These are phyloP conservation scores for Piedraia hortae DNA, from an alignment of 2,329 filamentous ascomycete species.

Conservation along the genomic window DNA sequence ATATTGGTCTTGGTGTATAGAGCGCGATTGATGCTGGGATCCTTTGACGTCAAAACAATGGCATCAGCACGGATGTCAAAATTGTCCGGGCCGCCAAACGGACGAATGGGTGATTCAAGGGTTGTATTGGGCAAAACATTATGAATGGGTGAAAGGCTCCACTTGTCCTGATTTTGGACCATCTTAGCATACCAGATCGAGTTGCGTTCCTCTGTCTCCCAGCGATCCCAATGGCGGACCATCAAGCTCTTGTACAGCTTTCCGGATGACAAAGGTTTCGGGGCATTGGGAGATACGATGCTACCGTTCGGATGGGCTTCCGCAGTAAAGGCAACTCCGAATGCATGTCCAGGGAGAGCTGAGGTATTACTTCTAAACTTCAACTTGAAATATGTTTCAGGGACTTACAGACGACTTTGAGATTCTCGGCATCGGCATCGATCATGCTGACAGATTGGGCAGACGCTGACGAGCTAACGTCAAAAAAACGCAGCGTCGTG, in stretches of 20 bases:
- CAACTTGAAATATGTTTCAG: too few species aligned
- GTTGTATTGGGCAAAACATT: constrained; percentile 35
- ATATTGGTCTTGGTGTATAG: constrained; percentile 60
- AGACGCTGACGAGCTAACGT: too few species aligned
- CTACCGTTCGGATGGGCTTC: constrained; percentile 39
- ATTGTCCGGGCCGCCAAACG: constrained; percentile 55
- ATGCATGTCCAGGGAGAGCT: constrained; percentile 7
- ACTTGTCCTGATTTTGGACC: constrained; percentile 11
- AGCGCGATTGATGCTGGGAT: constrained; percentile 41
- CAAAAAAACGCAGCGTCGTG: constrained; percentile 13
- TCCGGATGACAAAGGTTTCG: constrained; percentile 15
- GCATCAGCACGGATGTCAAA: constrained; percentile 44
- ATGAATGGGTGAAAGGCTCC: constrained; percentile 20
- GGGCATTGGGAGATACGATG: constrained; percentile 25
- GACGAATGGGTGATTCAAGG: constrained; percentile 40
- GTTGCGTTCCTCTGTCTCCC: constrained; percentile 21
- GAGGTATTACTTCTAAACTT: too few species aligned
- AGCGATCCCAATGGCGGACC: constrained; percentile 26
- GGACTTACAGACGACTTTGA: constrained; percentile 19
- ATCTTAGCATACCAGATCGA: constrained; percentile 23
- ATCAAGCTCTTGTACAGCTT: constrained; percentile 23
- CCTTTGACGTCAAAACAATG: constrained; percentile 48
- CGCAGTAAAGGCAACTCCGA: constrained; percentile 25
- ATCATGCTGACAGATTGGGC: constrained; percentile 11
- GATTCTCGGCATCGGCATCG: constrained; percentile 20